Conservation (phyloP, 257 asterid species). For the Sherardia arvensis region DNA sequence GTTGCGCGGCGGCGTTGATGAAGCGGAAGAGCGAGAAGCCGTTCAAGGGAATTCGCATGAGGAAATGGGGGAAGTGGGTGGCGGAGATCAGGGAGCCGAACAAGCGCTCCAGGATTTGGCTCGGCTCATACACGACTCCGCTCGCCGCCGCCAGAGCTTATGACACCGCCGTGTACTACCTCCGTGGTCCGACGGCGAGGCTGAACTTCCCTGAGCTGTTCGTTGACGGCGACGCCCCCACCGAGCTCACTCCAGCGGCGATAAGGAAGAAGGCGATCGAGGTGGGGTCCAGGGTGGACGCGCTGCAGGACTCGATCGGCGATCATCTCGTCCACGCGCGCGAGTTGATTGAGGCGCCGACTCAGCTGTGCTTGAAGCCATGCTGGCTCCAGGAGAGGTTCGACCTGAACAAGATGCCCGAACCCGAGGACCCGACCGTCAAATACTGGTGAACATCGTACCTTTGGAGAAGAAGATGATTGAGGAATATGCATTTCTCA, state of each 20-base stretch:
- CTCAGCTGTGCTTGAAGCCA: conserved; percentile 30
- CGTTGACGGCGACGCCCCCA: conserved; percentile 9
- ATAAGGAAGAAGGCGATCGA: conserved; percentile 75
- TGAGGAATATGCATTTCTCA: not conserved
- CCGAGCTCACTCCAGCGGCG: conserved; percentile 59
- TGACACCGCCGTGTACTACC: conserved; percentile 80
- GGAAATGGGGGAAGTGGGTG: conserved; percentile 99
- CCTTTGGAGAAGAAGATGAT: too few species aligned
- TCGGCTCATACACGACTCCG: conserved; percentile 81
- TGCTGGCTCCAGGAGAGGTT: conserved; percentile 49
- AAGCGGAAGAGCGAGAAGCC: conserved; percentile 46
- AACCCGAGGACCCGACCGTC: conserved; percentile 32
- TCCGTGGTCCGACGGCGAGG: conserved; percentile 72
- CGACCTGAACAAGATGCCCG: conserved; percentile 35
- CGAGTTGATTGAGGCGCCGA: conserved; percentile 11
- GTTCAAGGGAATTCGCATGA: conserved; percentile 86
- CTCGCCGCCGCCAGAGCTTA: conserved; percentile 90
- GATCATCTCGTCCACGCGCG: conserved; percentile 3
- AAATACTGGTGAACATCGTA: conserved; percentile 26
- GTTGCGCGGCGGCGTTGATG: too few species aligned
- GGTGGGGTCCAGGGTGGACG: conserved; percentile 86
- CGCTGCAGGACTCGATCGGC: conserved; percentile 28
- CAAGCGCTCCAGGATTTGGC: conserved; percentile 85
- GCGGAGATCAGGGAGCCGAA: conserved; percentile 95
- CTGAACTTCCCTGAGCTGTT: conserved; percentile 63